Evolutionary conservation across 345 rosid genomes (phyloP).

Genomic region (Atalantia buxifolia): DNA sequence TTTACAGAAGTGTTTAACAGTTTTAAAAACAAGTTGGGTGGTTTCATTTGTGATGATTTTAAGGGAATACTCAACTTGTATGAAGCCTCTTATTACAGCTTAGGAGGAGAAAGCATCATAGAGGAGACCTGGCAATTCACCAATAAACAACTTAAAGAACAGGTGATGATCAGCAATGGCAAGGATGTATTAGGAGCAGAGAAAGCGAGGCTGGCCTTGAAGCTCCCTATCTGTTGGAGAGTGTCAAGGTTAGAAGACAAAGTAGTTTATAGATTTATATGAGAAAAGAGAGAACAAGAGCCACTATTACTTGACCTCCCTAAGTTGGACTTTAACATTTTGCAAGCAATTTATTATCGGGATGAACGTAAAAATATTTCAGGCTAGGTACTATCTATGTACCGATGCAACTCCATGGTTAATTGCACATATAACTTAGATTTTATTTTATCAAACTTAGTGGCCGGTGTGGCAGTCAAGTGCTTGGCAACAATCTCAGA

Average conservation of each 20-base stretch:
- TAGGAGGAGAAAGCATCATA: conserved; percentile 4
- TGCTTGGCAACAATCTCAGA: too few relatives aligned
- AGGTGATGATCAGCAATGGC: not conserved
- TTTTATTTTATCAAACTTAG: not conserved
- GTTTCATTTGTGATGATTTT: not conserved
- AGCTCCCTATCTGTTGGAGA: conserved; percentile 20
- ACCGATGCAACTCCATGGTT: too few relatives aligned
- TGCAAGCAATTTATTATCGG: conserved; percentile 9
- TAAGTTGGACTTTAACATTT: conserved; percentile 16
- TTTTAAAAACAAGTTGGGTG: conserved; percentile 1
- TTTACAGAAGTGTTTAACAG: conserved; percentile 4
- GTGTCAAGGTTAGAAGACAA: conserved; percentile 4
- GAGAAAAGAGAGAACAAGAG: not conserved
- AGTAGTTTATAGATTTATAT: conserved; percentile 18
- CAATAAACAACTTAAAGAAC: not conserved
- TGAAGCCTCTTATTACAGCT: conserved; percentile 13
- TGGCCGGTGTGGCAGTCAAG: too few relatives aligned
- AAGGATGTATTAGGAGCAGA: not conserved
- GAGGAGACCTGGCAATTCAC: conserved; percentile 16
- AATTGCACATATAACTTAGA: too few relatives aligned
- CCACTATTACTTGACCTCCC: conserved; percentile 17
- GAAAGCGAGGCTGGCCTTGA: conserved; percentile 11
- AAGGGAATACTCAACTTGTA: conserved; percentile 13
- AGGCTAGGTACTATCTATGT: not conserved
- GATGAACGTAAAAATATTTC: conserved; percentile 13